Conservation (phyloP, 2,329 filamentous ascomycete species). For the Niveomyces coronatus region DNA sequence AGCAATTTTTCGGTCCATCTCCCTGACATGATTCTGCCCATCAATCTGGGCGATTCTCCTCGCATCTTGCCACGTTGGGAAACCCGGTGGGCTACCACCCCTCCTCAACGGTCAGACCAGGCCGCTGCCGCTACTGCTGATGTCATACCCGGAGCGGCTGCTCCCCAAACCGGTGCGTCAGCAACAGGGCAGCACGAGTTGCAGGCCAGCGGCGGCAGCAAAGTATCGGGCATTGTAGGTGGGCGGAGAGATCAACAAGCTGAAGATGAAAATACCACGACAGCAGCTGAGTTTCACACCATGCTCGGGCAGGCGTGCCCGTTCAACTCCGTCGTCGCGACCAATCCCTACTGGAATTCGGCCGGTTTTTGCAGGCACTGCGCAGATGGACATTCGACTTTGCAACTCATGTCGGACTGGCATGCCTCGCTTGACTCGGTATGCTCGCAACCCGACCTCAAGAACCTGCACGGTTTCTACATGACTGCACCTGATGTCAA, state of each 20-base stretch:
- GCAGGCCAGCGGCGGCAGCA: background rate
- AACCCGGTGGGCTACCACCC: constrained; percentile 27
- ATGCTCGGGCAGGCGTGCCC: constrained; percentile 47
- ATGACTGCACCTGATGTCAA: constrained; percentile 52
- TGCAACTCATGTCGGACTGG: constrained; percentile 59
- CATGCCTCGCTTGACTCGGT: constrained; percentile 47
- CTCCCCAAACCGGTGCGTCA: constrained; percentile 4
- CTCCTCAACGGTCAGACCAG: constrained; percentile 6
- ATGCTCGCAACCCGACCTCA: constrained; percentile 69
- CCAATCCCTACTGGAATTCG: constrained; percentile 51
- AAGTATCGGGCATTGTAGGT: too few relatives aligned
- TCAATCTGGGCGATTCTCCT: constrained; percentile 54
- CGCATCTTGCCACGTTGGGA: constrained; percentile 47
- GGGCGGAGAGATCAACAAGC: background rate
- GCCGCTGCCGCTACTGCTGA: constrained; percentile 8
- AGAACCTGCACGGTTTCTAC: constrained; percentile 63
- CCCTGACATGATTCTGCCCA: constrained; percentile 74
- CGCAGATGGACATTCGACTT: constrained; percentile 51
- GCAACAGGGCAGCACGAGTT: constrained; percentile 2
- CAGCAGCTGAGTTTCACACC: constrained; percentile 26
- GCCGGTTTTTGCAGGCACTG: constrained; percentile 56
- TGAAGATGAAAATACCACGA: constrained; percentile 10
- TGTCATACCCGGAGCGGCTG: constrained; percentile 7
- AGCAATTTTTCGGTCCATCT: constrained; percentile 60
- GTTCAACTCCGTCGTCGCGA: constrained; percentile 48